Conservation (phyloP, 345 rosid genomes). For the Acer yangbiense region DNA sequence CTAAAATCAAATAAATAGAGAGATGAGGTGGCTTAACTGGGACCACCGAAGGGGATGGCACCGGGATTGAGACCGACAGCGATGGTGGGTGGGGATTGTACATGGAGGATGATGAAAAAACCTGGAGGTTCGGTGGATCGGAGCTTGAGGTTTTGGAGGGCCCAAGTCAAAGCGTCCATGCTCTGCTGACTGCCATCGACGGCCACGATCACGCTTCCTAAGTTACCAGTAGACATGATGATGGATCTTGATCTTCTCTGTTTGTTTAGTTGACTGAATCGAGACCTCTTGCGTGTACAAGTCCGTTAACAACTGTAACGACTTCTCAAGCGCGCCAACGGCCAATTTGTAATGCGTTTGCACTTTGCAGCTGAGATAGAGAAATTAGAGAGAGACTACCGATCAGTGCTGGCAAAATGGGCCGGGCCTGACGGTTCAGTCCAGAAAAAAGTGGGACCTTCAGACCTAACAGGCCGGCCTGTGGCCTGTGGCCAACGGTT, state of each 20-base stretch:
- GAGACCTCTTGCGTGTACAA: background rate
- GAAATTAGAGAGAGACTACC: no score
- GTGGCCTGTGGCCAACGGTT: no score
- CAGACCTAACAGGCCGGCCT: no score
- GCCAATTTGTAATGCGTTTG: no score
- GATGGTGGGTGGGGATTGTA: conserved; percentile 82
- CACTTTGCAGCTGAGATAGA: no score
- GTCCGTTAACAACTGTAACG: background rate
- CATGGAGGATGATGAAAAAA: conserved; percentile 69
- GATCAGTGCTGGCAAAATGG: no score
- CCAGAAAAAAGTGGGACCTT: no score
- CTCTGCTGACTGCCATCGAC: conserved; percentile 94
- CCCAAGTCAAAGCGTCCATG: conserved; percentile 85
- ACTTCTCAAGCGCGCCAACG: background rate
- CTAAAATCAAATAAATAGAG: background rate
- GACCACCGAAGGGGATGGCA: conserved; percentile 89
- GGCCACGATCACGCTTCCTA: conserved; percentile 68
- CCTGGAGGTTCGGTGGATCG: conserved; percentile 41
- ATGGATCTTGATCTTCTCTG: background rate
- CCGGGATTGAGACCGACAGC: conserved; percentile 77
- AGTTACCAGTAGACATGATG: conserved; percentile 45
- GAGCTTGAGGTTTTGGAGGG: conserved; percentile 75
- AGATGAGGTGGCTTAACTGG: conserved; percentile 48
- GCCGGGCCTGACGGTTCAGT: no score
- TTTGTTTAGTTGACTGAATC: background rate